Percentiles rank a stretch among this genome's conserved stretches.
phyloP scores from a whole-genome alignment of 2,329 filamentous ascomycete species.

The Shiraia sp. region DNA sequence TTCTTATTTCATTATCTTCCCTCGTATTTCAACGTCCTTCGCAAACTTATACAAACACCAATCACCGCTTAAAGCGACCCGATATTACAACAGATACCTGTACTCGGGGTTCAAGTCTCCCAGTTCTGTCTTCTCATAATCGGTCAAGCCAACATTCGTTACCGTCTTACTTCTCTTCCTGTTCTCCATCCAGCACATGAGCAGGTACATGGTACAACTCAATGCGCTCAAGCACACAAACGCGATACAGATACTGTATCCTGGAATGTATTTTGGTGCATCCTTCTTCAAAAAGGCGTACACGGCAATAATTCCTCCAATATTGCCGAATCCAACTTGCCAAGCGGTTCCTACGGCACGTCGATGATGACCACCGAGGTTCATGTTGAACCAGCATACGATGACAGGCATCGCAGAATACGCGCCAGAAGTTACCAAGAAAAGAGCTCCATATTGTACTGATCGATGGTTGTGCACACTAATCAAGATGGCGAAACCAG shows the following conservation, averaged over 20 bases:
- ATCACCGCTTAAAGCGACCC: neutral
- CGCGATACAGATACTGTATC: constrained; percentile 76
- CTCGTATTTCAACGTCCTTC: neutral
- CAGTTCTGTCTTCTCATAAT: constrained; percentile 65
- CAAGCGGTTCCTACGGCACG: constrained; percentile 54
- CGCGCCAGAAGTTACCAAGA: constrained; percentile 76
- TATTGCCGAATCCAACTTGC: constrained; percentile 56
- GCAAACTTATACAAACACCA: too few species aligned
- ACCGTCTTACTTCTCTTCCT: constrained; percentile 56
- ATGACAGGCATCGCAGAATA: constrained; percentile 91
- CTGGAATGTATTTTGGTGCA: constrained; percentile 68
- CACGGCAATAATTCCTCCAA: constrained; percentile 57
- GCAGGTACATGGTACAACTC: constrained; percentile 63
- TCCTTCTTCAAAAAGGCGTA: constrained; percentile 60
- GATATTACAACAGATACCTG: constrained; percentile 58
- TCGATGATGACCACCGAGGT: constrained; percentile 56
- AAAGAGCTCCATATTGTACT: constrained; percentile 78
- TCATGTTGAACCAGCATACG: constrained; percentile 61
- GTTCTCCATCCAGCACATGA: constrained; percentile 65
- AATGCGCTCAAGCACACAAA: constrained; percentile 72
- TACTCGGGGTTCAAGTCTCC: constrained; percentile 65
- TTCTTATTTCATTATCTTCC: too few species aligned
- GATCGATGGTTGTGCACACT: constrained; percentile 67
- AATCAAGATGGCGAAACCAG: constrained; percentile 76
- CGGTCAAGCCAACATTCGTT: constrained; percentile 56